phyloP scores from a whole-genome alignment of 163 green algal species.

The Picocystis sp. region DNA sequence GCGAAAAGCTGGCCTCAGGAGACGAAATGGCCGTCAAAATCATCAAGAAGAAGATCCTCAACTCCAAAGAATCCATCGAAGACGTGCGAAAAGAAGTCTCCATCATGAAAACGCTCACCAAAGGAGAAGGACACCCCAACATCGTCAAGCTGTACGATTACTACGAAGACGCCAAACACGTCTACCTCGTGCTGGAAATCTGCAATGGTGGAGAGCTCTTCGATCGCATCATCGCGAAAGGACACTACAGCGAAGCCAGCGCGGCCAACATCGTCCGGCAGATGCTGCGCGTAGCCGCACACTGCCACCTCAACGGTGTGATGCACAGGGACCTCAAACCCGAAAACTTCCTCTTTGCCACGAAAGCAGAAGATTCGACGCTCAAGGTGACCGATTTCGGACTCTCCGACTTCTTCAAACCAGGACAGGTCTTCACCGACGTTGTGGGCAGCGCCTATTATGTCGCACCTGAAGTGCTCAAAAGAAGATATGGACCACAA shows the following conservation, averaged over 20 bases:
- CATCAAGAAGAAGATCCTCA: no score
- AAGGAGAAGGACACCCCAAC: constrained; percentile 73
- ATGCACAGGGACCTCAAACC: constrained; percentile 60
- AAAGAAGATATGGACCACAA: constrained; percentile 54
- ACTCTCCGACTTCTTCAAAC: constrained; percentile 49
- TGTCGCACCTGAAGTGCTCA: constrained; percentile 72
- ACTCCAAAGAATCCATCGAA: constrained; percentile 12
- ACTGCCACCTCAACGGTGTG: constrained; percentile 21
- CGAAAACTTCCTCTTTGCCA: constrained; percentile 48
- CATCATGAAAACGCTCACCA: constrained; percentile 27
- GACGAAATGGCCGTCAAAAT: no score
- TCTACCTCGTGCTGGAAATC: constrained; percentile 91
- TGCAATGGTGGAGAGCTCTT: constrained; percentile 79
- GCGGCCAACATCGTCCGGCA: constrained; percentile 16
- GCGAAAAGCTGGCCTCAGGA: constrained; percentile 1
- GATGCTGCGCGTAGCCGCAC: constrained; percentile 15
- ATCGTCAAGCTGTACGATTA: constrained; percentile 56
- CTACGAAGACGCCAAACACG: constrained; percentile 34
- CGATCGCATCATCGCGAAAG: constrained; percentile 48
- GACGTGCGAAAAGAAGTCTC: constrained; percentile 38
- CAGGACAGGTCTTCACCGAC: constrained; percentile 66
- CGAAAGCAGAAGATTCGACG: constrained; percentile 13
- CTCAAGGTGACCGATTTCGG: constrained; percentile 60
- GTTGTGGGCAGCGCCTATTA: constrained; percentile 95
- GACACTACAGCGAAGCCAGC: constrained; percentile 47